Base-by-base conservation (phyloP, 2,329 filamentous ascomycete species). In the Neofusicoccum sp. region DNA sequence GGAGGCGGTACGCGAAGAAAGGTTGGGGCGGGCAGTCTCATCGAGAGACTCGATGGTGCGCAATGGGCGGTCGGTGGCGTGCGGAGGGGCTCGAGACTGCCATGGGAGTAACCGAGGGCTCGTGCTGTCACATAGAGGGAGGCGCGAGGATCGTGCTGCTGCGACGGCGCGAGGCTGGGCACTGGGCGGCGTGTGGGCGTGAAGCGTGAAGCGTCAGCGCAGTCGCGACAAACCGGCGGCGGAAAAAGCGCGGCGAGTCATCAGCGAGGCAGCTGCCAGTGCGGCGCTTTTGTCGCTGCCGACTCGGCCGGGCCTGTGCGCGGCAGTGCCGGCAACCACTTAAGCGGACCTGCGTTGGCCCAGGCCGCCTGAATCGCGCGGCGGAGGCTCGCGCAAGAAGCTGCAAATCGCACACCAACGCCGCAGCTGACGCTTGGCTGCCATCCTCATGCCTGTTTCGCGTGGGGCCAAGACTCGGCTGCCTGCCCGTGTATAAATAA, bases 391-490 rank as follows among this genome's bases (percentile, higher is more conserved):
- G 51, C 51, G 51, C 38, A 56, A 56, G 38, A 33, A 11, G 11
- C 8, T 12, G 14, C 36, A 8, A 12, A 4, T 41, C 38, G 33
- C 28, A 28, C 51, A 56, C n/a, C 24, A 26, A 43, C 51, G 49
- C 34, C 26, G 31, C 16, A 31, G 24, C n/a, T 20, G n/a, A 11
- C 24, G 24, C 43, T 47, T 47, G 43, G 43, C 43, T 9, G 28
- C 34, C 24, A 56, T 43, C 51, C 51, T 56, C 51, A 44, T 56
- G 36, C 51, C 38, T 56, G 30, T 30, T 56, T 9, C 38, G 51
- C 26, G 4, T 28, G 1, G 11, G 31, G 51, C 51, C 51, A 56
- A 56, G 51, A 6, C 51, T 43, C 38, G 51, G 51, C 4, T 56
- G 38, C n/a, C 6, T n/a, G 4, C 14, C 20, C 6, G n/a, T 24